Conservation (phyloP, 768 basidiomycete genomes). For the Lepiota brunneoincarnata region DNA sequence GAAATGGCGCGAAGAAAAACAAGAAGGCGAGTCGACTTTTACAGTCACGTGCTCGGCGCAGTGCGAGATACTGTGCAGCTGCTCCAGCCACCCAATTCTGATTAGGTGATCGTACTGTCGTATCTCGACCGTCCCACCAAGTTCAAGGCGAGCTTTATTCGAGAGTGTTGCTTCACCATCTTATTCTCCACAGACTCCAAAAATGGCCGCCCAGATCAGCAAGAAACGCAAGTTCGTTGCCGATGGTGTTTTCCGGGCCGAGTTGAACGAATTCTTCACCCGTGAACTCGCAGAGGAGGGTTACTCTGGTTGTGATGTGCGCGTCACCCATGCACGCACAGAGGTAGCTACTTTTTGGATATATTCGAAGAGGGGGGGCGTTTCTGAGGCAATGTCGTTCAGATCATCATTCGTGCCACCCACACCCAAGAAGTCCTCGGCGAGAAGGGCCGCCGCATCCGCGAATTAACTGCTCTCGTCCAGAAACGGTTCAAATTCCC, state of each 20-base stretch:
- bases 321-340: constrained; percentile 98
- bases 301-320: constrained; percentile 99
- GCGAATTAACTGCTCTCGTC: constrained; percentile 96
- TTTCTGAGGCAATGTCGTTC: constrained; percentile 5
- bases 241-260: constrained; percentile 98
- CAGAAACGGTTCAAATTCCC: constrained; percentile 99
- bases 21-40: neutral
- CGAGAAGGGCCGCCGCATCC: constrained; percentile 98
- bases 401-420: constrained; percentile 99
- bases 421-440: constrained; percentile 99
- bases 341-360: constrained; percentile 51
- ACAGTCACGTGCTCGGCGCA: constrained; percentile 26
- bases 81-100: constrained; percentile 26
- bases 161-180: too few relatives aligned
- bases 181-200: constrained; percentile 20
- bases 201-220: constrained; percentile 87
- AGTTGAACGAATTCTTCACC: constrained; percentile 98
- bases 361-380: neutral
- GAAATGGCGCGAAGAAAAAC: neutral
- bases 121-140: constrained; percentile 25
- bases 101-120: constrained; percentile 21
- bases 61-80: constrained; percentile 29
- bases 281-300: constrained; percentile 98
- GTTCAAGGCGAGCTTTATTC: constrained; percentile 27
- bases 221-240: constrained; percentile 99